Conservation (phyloP, 768 basidiomycete species). For the Mycena olivaceomarginata region DNA sequence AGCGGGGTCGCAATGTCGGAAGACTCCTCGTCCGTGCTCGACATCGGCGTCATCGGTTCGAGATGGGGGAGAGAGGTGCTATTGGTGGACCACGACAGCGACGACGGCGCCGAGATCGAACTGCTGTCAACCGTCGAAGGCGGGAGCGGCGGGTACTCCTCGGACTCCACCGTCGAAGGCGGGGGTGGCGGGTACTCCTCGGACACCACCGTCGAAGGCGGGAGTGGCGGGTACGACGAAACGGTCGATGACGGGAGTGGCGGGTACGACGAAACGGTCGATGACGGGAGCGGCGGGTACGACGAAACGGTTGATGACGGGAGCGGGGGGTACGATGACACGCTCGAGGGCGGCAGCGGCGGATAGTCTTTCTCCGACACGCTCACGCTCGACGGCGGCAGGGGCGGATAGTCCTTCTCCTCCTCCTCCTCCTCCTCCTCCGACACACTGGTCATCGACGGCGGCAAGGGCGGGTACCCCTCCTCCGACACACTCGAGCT, state of each 20-base stretch:
- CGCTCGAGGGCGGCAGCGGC: constrained; percentile 57
- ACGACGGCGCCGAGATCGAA: constrained; percentile 29
- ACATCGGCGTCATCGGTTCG: constrained; percentile 35
- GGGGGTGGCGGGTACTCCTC: constrained; percentile 44
- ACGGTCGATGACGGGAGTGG: too few relatives aligned
- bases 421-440: constrained; percentile 49
- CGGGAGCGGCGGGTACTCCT: constrained; percentile 48
- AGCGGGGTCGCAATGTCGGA: constrained; percentile 54
- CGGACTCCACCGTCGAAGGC: constrained; percentile 19
- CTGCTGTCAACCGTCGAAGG: constrained; percentile 44
- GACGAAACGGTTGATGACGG: constrained; percentile 54
- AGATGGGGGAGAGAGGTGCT: constrained; percentile 36
- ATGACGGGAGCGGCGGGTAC: too few relatives aligned
- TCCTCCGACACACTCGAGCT: constrained; percentile 49
- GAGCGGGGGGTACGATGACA: constrained; percentile 56
- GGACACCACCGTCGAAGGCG: constrained; percentile 2
- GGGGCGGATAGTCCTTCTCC: constrained; percentile 55
- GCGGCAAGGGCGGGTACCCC: constrained; percentile 45
- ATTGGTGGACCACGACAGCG: constrained; percentile 32
- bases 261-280: too few relatives aligned
- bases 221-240: constrained; percentile 59
- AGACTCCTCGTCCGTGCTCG: constrained; percentile 37
- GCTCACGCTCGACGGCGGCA: constrained; percentile 52
- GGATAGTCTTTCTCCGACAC: constrained; percentile 41
- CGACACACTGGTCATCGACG: constrained; percentile 49